phyloP scores from a whole-genome alignment of 768 basidiomycete genomes.

The Clathrus columnatus region DNA sequence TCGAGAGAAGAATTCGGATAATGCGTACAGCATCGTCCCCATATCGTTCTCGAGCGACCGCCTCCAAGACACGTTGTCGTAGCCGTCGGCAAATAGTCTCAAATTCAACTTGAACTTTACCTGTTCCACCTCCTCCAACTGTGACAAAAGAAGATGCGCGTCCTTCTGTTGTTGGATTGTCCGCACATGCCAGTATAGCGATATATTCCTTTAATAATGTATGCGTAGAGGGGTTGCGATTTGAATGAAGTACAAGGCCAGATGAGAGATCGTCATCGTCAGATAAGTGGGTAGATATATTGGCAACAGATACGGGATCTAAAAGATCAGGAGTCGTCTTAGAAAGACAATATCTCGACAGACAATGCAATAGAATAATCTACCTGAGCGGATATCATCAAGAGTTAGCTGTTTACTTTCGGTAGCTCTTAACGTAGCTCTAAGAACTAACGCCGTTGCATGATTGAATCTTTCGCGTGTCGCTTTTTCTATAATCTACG shows the following conservation, averaged over 20 bases:
- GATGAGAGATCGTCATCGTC: conserved; percentile 54
- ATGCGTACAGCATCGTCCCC: conserved; percentile 80
- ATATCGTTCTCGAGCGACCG: conserved; percentile 72
- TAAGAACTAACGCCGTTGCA: conserved; percentile 61
- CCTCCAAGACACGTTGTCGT: conserved; percentile 63
- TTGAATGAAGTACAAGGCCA: conserved; percentile 48
- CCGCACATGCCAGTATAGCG: conserved; percentile 69
- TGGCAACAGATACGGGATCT: conserved; percentile 64
- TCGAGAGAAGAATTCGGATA: conserved; percentile 64
- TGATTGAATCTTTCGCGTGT: conserved; percentile 75
- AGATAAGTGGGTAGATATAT: conserved; percentile 52
- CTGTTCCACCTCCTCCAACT: conserved; percentile 40
- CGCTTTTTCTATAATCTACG: conserved; percentile 68
- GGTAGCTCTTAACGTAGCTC: conserved; percentile 61
- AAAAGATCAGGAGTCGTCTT: not conserved
- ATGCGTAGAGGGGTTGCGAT: conserved; percentile 41
- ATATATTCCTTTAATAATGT: conserved; percentile 70
- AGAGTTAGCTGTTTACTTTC: conserved; percentile 54
- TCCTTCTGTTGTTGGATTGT: conserved; percentile 72
- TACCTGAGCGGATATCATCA: conserved; percentile 59
- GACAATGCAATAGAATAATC: not conserved
- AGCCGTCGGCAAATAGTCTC: conserved; percentile 60
- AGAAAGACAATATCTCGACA: not conserved
- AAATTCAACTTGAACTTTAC: conserved; percentile 73
- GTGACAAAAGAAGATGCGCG: conserved; percentile 65